A percentile compares a stretch with the other conserved stretches of the same genome.
These are phyloP conservation scores for Fusarium sp. DNA, from an alignment of 2,329 filamentous ascomycete species.

Conservation along the genomic window DNA sequence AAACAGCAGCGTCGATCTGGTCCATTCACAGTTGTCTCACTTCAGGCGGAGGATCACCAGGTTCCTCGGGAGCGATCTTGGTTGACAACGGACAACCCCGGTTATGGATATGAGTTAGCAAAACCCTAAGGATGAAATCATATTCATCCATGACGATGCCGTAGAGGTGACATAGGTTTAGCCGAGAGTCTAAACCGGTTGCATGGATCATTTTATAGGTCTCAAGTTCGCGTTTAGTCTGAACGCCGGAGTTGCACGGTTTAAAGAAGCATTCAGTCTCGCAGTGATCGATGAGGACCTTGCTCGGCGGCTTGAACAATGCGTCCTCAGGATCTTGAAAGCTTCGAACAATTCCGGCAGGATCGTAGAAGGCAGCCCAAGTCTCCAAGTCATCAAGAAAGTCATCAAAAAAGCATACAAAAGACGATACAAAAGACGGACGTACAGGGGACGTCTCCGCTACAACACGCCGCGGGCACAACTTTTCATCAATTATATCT, in stretches of 20 bases:
- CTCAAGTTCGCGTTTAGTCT: constrained; percentile 26
- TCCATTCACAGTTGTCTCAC: constrained; percentile 24
- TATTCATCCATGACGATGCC: constrained; percentile 31
- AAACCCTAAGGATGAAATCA: constrained; percentile 20
- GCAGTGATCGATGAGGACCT: constrained; percentile 31
- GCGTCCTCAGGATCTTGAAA: constrained; percentile 31
- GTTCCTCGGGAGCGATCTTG: neutral
- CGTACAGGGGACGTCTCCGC: neutral
- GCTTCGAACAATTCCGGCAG: constrained; percentile 21
- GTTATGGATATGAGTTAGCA: constrained; percentile 22
- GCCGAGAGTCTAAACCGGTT: constrained; percentile 10
- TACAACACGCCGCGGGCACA: constrained; percentile 9
- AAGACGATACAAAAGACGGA: constrained; percentile 23
- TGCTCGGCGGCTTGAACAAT: constrained; percentile 32
- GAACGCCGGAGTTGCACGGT: constrained; percentile 13
- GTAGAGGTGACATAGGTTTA: constrained; percentile 30
- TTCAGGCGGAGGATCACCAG: constrained; percentile 5
- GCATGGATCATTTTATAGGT: constrained; percentile 18
- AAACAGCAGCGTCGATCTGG: constrained; percentile 7
- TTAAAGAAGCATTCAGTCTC: constrained; percentile 36
- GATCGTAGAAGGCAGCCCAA: constrained; percentile 38
- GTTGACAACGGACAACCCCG: neutral
- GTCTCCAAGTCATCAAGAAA: constrained; percentile 36
- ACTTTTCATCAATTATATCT: constrained; percentile 24
- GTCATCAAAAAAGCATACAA: constrained; percentile 18